Base-by-base conservation (phyloP, 345 rosid genomes). In the Citrus hindsii region DNA sequence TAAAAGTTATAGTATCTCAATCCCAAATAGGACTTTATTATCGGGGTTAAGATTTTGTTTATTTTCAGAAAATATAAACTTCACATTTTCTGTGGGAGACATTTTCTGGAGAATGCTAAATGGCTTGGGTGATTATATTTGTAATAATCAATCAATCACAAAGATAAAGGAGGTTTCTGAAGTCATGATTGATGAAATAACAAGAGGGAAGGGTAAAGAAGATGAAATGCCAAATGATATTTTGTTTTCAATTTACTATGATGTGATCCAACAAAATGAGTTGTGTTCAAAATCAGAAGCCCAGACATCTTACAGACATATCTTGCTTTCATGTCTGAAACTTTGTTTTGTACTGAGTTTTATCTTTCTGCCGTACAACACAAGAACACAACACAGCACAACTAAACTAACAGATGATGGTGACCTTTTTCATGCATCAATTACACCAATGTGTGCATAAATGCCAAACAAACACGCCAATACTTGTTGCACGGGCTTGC, bases 381-480 rank as follows among this genome's bases (percentile, higher is more conserved):
- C 73, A 81, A 78, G 88, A 85, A 12, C 51, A 37, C 9, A 46
- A 46, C 16, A 51, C 21, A 51, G 7, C 58, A 53, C 58, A 53
- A 53, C 58, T 16, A 16, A 51, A 88, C 82, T 80, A 91, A 90
- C 90, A 82, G 83, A 82, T 83, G 95, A 88, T n/a, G 83, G 86
- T 32, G 90, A 87, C 89, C 79, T 77, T 53, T 33, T 71, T 80
- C 80, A 85, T 86, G 71, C 84, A 82, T 82, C 69, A 77, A 67
- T 73, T 67, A 27, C 80, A 69, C 68, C 33, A 67, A 73, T 58
- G 2, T 76, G 84, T 78, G 81, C 74, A 13, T 81, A 79, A 79
- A 86, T 71, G 79, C 82, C 12, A 59, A 80, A 81, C 74, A 46
- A 74, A 69, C 75, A 67, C 69, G 70, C 73, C 27, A 77, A 79